phyloP scores from a whole-genome alignment of 805 yeast genomes.

The Yarrowia porcina region DNA sequence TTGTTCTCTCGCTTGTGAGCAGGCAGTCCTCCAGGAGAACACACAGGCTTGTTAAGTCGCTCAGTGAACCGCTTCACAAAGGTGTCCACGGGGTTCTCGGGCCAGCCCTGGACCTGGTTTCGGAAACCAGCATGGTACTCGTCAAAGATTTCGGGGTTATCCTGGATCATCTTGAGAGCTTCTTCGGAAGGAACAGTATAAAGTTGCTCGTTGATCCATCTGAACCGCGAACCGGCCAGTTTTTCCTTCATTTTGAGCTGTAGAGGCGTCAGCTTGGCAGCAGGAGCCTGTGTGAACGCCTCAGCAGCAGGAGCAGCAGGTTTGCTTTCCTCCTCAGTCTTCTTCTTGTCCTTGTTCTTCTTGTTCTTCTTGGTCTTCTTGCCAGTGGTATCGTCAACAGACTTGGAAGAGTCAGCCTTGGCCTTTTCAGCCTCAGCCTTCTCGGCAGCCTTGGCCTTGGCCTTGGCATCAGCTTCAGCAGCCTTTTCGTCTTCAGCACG shows the following conservation, averaged over 20 bases:
- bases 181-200: conserved; percentile 78
- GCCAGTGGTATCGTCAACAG: not conserved
- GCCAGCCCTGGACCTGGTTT: conserved; percentile 95
- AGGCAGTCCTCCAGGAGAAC: conserved; percentile 96
- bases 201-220: conserved; percentile 98
- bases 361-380: conserved; percentile 19
- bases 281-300: conserved; percentile 2
- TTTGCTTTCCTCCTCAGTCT: conserved; percentile 29
- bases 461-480: not conserved
- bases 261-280: conserved; percentile 33
- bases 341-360: conserved; percentile 27
- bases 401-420: not conserved
- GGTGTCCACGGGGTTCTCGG: conserved; percentile 95
- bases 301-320: not conserved
- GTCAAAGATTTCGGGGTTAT: conserved; percentile 84
- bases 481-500: not conserved
- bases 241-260: conserved; percentile 96
- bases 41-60: conserved; percentile 55
- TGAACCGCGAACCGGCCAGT: conserved; percentile 87
- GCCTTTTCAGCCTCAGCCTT: not conserved
- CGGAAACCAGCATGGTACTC: conserved; percentile 96
- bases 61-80: conserved; percentile 67
- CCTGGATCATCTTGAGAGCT: conserved; percentile 67
- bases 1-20: conserved; percentile 47
- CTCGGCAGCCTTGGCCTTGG: not conserved